Percentiles rank a stretch among this genome's conserved stretches.
Conservation (phyloP, 805 yeast species). For the Ogataea nakhonphanomensis region DNA sequence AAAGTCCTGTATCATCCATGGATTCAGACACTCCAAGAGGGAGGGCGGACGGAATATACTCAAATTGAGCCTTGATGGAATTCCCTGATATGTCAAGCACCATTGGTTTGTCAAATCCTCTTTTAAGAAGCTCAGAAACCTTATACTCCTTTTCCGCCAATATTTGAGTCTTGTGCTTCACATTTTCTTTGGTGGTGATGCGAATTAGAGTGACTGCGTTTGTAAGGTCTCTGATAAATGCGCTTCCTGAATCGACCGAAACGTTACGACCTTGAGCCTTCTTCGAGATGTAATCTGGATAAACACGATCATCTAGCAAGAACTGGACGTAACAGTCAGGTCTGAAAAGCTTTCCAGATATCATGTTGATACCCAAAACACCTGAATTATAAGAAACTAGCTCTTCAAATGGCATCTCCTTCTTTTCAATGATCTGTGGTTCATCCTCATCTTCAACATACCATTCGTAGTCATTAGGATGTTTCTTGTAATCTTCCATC, state of each 20-base stretch:
- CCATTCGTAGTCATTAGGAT: conserved; percentile 67
- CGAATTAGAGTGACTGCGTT: conserved; percentile 57
- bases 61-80: conserved; percentile 46
- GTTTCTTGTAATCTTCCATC: conserved; percentile 48
- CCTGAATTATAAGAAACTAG: conserved; percentile 60
- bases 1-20: conserved; percentile 62
- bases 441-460: conserved; percentile 39
- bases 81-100: conserved; percentile 40
- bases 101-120: conserved; percentile 44
- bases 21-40: conserved; percentile 57
- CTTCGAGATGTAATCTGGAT: conserved; percentile 54
- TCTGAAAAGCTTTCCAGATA: conserved; percentile 46
- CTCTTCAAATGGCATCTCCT: conserved; percentile 47
- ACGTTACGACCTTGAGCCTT: conserved; percentile 46
- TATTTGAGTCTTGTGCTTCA: conserved; percentile 46
- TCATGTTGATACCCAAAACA: conserved; percentile 51
- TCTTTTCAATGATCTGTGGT: conserved; percentile 37
- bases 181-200: conserved; percentile 49
- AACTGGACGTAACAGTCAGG: conserved; percentile 53
- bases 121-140: conserved; percentile 53
- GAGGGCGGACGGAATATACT: conserved; percentile 57
- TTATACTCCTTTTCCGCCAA: conserved; percentile 45
- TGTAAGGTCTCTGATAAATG: conserved; percentile 67
- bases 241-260: conserved; percentile 47
- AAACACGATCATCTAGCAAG: conserved; percentile 60